Evolutionary conservation across 176 grass and related monocot species (phyloP).

Genomic region (Secale cereale): DNA sequence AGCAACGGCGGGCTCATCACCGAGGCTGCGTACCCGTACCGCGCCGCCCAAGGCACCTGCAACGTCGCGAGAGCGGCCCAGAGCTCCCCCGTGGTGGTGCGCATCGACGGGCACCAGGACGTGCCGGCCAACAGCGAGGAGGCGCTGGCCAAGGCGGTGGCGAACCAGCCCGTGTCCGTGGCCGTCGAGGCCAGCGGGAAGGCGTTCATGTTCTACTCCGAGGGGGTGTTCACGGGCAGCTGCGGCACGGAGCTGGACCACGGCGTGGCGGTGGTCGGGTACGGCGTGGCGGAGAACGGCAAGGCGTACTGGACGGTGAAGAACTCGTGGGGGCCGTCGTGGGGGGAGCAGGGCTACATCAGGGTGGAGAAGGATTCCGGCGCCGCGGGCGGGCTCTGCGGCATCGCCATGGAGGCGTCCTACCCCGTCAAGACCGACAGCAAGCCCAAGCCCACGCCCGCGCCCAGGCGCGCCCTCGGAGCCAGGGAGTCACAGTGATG

Average conservation of each 20-base stretch:
- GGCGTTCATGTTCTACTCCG: constrained; percentile 74
- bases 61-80: constrained; percentile 23
- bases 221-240: constrained; percentile 74
- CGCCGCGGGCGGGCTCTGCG: constrained; percentile 54
- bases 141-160: constrained; percentile 53
- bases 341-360: constrained; percentile 72
- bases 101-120: constrained; percentile 65
- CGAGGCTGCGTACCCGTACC: constrained; percentile 64
- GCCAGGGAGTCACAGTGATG: constrained; percentile 13
- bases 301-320: constrained; percentile 70
- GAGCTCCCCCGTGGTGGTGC: constrained; percentile 16
- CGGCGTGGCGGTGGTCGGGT: constrained; percentile 76
- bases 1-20: constrained; percentile 50
- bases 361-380: constrained; percentile 53
- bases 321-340: constrained; percentile 69
- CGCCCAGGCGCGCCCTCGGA: constrained; percentile 15
- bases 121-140: constrained; percentile 56
- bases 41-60: constrained; percentile 53
- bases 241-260: constrained; percentile 72
- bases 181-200: constrained; percentile 56
- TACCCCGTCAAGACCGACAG: constrained; percentile 65
- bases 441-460: constrained; percentile 38
- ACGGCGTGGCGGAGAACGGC: constrained; percentile 43
- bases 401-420: constrained; percentile 85
- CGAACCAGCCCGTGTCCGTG: constrained; percentile 72